Conservation (phyloP, 2,329 filamentous ascomycete species). For the Alternaria arborescens region DNA sequence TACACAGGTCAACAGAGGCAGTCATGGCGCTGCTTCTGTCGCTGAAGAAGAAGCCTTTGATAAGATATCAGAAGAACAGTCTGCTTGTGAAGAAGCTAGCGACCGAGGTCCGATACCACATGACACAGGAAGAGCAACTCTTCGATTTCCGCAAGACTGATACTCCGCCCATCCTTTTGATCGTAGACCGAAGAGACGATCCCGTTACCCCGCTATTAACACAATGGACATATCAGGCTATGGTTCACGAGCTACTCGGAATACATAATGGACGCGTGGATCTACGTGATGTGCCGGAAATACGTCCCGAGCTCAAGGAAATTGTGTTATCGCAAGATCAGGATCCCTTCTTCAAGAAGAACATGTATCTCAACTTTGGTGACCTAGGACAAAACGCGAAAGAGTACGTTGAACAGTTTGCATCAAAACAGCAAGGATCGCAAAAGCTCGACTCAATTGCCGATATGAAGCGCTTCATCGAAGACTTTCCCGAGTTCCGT, state of each 20-base stretch:
- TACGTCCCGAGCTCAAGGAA: conserved; percentile 87
- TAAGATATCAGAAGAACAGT: conserved; percentile 92
- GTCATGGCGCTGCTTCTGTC: conserved; percentile 83
- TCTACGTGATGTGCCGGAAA: conserved; percentile 81
- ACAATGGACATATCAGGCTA: conserved; percentile 99
- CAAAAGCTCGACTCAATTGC: conserved; percentile 96
- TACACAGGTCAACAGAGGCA: conserved; percentile 88
- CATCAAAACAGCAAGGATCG: conserved; percentile 95
- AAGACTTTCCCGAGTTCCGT: conserved; percentile 97
- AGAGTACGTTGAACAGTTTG: conserved; percentile 98
- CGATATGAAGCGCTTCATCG: conserved; percentile 99
- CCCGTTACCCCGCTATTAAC: conserved; percentile 93
- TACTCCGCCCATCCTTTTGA: conserved; percentile 89
- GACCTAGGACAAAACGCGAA: conserved; percentile 96
- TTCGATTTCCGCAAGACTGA: conserved; percentile 97
- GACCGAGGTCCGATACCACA: conserved; percentile 88
- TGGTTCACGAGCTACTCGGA: conserved; percentile 95
- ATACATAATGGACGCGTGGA: conserved; percentile 96
- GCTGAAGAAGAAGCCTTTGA: conserved; percentile 95
- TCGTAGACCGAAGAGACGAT: conserved; percentile 91
- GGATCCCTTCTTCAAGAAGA: conserved; percentile 98
- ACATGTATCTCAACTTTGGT: conserved; percentile 98
- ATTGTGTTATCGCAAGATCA: conserved; percentile 96
- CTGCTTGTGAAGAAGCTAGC: conserved; percentile 90
- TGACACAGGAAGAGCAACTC: conserved; percentile 93